Evolutionary conservation across 805 yeast genomes (phyloP), one percentile per base, ranked within the genome.

Genomic region (Jamesozyma hellenica): DNA sequence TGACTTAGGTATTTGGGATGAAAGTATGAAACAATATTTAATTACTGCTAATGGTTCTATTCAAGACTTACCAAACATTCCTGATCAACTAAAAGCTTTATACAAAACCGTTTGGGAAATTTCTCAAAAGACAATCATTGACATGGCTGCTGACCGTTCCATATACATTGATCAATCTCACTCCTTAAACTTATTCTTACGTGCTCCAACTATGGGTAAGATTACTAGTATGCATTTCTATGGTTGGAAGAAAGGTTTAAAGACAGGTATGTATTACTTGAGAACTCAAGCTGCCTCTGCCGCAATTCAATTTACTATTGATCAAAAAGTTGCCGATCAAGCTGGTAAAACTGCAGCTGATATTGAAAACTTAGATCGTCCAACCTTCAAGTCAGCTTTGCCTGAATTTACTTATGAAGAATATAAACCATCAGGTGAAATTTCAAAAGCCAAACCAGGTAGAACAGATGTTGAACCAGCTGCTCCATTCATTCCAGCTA

Each of bases 21-120:
- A 75, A 18, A 70, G 77, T 18, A 73, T 87, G 77, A 86, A 85
- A 64, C 79, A 83, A 52, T 72, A 76, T 42, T 77, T 90, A 42
- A 70, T 90, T 43, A 67, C 77, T 21, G 75, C 77, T 43, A 78
- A 84, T 45, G 98, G 98, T 14, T 90, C 96, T 8, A 74, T 90
- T 42, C 94, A 87, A 65, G 64, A 70, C 48, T 75, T 90, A 29
- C 74, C 77, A 40, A 70, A 67, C 42, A 77, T 90, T 38, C 96
- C 97, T 9, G 69, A 68, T 15, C 82, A 81, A 32, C 52, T 87
- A 45, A 86, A 84, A 59, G 71, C 66, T 3, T 63, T 90, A n/a
- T 87, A 88, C 67, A 85, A 81, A 62, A 90, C 98, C 0, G 96
- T 87, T 9, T 90, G 98, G 98, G 98, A 90, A 64, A 74, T 90